Evolutionary conservation across 2,329 filamentous ascomycete species (phyloP), one percentile per base, ranked within the genome.

Genomic region (Trichoderma sp.): DNA sequence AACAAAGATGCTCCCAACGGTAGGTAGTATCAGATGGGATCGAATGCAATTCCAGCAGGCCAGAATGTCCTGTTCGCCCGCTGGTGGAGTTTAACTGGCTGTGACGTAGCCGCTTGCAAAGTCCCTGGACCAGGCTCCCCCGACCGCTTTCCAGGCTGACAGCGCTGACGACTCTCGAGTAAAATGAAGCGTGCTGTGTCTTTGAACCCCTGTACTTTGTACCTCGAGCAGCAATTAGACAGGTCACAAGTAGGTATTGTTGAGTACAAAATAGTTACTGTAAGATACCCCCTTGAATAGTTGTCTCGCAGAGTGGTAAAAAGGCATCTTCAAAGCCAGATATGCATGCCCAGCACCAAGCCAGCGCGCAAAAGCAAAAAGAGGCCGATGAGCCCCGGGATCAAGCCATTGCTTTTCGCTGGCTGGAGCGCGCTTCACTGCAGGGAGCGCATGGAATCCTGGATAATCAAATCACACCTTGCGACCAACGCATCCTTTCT

Each of bases 101-200:
- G 58, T 60, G 58, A 60, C 58, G 34, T 60, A 59, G 55, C 34
- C 26, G 34, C 37, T 43, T 26, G n/a, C 21, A 13, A 18, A 49
- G 18, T 28, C 52, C 28, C 14, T 55, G 26, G 16, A 55, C 52
- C 52, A 30, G 46, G 18, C 37, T 21, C 37, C 37, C 37, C 58
- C 37, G 37, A 60, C 58, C 58, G 58, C 34, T 39, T 26, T 60
- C 58, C n/a, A 60, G 58, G 58, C 58, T 60, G 58, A 60, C 58
- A 60, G 39, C 56, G 58, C 58, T 60, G 58, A 60, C 58, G 58
- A 60, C 34, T 60, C 34, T 60, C 37, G 30, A 18, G 37, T 28
- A 46, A 49, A 24, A 24, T 49, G 46, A 49, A 39, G 43, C n/a
- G 18, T 6, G 43, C n/a, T 59, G 46, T 16, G 18, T 59, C 21